Evolutionary conservation across 768 basidiomycete species (phyloP).

Genomic region (Tylopilus sp.): DNA sequence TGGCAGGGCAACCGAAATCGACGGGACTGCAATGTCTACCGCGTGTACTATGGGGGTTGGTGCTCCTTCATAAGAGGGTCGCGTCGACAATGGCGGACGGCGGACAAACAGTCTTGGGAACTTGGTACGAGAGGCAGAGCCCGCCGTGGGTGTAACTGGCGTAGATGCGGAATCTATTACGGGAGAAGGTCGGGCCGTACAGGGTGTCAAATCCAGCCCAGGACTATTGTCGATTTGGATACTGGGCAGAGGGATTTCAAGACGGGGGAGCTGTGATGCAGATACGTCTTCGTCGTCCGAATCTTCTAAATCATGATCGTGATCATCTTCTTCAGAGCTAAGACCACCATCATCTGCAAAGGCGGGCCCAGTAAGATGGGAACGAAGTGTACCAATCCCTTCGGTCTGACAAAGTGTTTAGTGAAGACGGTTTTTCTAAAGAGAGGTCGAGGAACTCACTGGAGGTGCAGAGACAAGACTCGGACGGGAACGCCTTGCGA

Average conservation of each 20-base stretch:
- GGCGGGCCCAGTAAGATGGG: conserved; percentile 48
- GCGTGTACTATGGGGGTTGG: conserved; percentile 1
- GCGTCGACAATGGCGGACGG: conserved; percentile 29
- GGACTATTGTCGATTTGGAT: conserved; percentile 21
- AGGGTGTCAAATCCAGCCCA: conserved; percentile 15
- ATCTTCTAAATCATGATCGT: conserved; percentile 27
- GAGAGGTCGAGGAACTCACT: conserved; percentile 40
- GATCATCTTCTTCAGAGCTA: conserved; percentile 50
- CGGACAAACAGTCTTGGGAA: conserved; percentile 35
- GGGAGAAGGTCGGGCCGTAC: conserved; percentile 24
- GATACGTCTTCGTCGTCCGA: conserved; percentile 33
- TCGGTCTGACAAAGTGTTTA: conserved; percentile 53
- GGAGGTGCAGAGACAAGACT: conserved; percentile 76
- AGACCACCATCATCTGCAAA: conserved; percentile 80
- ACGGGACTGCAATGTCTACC: conserved; percentile 4
- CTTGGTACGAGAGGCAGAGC: conserved; percentile 22
- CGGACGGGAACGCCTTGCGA: conserved; percentile 60
- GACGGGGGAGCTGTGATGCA: conserved; percentile 19
- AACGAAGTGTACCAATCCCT: conserved; percentile 81
- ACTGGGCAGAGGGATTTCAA: conserved; percentile 20
- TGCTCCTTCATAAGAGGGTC: conserved; percentile 27
- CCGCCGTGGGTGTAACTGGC: conserved; percentile 28
- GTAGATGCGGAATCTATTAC: conserved; percentile 20
- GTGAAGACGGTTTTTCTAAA: neutral
- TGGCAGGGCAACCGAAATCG: conserved; percentile 14